Percentiles rank a stretch among this genome's conserved stretches.
These are phyloP conservation scores for Allium fistulosum DNA, from an alignment of 106 monocot species.

Conservation along the genomic window DNA sequence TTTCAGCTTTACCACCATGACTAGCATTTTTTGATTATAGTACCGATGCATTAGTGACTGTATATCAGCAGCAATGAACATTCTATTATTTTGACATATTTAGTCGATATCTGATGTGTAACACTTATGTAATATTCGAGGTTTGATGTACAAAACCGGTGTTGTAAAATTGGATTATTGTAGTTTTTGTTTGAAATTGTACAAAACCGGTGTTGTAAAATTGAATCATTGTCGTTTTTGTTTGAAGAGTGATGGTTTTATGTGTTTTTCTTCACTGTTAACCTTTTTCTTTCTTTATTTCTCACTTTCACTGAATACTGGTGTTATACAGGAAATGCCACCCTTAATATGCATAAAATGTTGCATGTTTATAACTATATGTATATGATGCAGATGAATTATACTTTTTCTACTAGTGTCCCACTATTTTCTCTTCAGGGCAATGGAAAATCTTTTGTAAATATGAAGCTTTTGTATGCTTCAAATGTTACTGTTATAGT, in stretches of 20 bases:
- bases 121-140: neutral
- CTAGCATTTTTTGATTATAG: constrained; percentile 17
- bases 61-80: neutral
- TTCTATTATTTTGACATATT: constrained; percentile 3
- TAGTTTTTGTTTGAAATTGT: neutral
- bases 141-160: no score
- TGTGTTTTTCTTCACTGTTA: neutral
- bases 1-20: constrained; percentile 36
- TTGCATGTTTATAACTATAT: no score
- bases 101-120: constrained; percentile 5
- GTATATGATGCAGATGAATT: no score
- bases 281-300: no score
- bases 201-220: neutral
- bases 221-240: neutral
- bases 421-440: no score
- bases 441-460: no score
- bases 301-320: no score
- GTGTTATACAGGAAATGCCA: no score
- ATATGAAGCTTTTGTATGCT: no score
- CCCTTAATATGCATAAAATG: no score
- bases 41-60: neutral
- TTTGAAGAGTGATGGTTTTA: neutral
- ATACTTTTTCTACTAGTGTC: no score
- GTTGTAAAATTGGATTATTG: neutral
- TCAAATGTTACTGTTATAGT: no score